phyloP scores from a whole-genome alignment of 2,329 filamentous ascomycete genomes.

The Amylocarpus encephaloides region DNA sequence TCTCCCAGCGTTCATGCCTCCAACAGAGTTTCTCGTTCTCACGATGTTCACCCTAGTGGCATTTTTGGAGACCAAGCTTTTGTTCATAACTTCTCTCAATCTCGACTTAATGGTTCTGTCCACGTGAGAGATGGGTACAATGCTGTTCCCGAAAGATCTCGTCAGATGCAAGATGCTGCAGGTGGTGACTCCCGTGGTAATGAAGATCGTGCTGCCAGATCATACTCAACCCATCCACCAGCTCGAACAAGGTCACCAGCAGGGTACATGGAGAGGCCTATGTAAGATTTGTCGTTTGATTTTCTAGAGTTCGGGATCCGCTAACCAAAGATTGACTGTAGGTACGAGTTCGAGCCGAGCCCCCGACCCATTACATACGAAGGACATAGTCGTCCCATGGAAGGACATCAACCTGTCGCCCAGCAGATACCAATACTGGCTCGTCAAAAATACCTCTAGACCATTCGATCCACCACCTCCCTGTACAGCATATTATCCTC shows the following conservation, averaged over 20 bases:
- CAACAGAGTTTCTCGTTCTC: conserved; percentile 20
- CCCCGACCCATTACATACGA: conserved; percentile 12
- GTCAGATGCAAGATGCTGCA: conserved; percentile 13
- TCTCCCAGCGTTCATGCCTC: conserved; percentile 20
- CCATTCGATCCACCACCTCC: conserved; percentile 4
- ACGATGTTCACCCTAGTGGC: conserved; percentile 18
- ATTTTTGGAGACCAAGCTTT: conserved; percentile 22
- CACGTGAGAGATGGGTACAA: conserved; percentile 19
- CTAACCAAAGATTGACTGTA: conserved; percentile 14
- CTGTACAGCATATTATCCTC: conserved; percentile 3
- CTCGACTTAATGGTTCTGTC: conserved; percentile 21
- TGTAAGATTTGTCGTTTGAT: conserved; percentile 22
- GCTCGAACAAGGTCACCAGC: conserved; percentile 23
- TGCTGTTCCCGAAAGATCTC: conserved; percentile 19
- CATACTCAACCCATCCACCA: conserved; percentile 11
- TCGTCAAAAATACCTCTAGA: not conserved
- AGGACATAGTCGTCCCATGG: conserved; percentile 1
- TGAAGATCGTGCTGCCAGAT: conserved; percentile 19
- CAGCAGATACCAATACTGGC: conserved; percentile 5
- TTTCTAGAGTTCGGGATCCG: conserved; percentile 2
- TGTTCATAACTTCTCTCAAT: conserved; percentile 29
- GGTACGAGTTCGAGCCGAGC: not conserved
- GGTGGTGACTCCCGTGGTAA: conserved; percentile 10
- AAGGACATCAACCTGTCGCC: conserved; percentile 2
- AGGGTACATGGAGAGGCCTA: conserved; percentile 21